Base-by-base conservation (phyloP, 148 eudicot species). In the Beta vulgaris region DNA sequence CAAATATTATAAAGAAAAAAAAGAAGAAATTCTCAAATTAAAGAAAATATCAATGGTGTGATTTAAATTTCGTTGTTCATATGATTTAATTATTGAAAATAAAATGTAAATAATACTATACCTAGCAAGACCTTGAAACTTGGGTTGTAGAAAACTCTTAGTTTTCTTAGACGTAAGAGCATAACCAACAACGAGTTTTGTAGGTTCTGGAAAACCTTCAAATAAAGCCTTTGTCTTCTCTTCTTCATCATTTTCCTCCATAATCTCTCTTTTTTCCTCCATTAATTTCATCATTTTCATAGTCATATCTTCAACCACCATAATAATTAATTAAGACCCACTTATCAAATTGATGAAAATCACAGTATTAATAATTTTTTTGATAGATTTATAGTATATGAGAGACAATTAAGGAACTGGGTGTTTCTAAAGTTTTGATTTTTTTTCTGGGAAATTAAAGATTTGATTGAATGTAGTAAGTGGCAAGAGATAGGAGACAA, bases 151-250 rank as follows among this genome's bases (percentile, higher is more conserved):
- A 76, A 94, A 94, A 84, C 98, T 94, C 79, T 84, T 90, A 26
- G 81, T 87, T 78, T 93, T 93, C 86, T 93, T 93, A 9, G 91
- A 86, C 10, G 98, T 93, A 70, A 93, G 98, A 77, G 97, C 98
- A 65, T 90, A 93, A 6, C 95, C 98, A 10, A 93, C 98, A 18
- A 93, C 93, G 0, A 93, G 80, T 67, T 84, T 88, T 82, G 71
- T 29, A 16, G 82, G 81, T 46, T 72, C 34, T 4, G 79, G 81
- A 76, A 79, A 85, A 44, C 83, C 82, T 28, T 77, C 80, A 15
- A 43, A 54, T 34, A 84, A 81, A 4, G 69, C 58, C 12, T 15
- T 49, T 34, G 3, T 55, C 43, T n/a, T 49, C 36, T 44, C 77
- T 3, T 74, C 68, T 12, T 69, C 49, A 18, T 77, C 79, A 66